A percentile compares a stretch with the other conserved stretches of the same genome.
These are phyloP conservation scores for Aspergillus clavatus DNA, from an alignment of 2,329 filamentous ascomycete genomes.

Conservation along the genomic window DNA sequence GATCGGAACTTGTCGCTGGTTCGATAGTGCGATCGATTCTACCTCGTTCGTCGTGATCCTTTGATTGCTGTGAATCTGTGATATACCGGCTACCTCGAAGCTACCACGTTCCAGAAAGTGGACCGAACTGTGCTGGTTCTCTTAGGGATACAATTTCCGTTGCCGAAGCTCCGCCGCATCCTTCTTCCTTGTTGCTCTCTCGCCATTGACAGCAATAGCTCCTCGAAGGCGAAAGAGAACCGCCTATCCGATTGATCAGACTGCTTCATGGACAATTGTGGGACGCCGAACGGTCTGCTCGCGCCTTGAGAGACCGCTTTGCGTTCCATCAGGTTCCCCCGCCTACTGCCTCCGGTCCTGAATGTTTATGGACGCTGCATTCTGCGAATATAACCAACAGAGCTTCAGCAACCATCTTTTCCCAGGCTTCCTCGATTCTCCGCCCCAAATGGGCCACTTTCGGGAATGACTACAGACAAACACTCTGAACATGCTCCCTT, in stretches of 20 bases:
- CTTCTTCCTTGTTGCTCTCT: not conserved
- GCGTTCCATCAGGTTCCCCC: slow-evolving; percentile 50
- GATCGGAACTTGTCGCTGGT: not conserved
- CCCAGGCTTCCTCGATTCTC: slow-evolving; percentile 9
- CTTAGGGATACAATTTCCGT: not conserved
- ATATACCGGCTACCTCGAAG: not conserved
- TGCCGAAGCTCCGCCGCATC: not conserved
- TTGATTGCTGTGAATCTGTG: not conserved
- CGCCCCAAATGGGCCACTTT: slow-evolving; percentile 28
- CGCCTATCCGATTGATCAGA: slow-evolving; percentile 14
- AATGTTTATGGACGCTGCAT: slow-evolving; percentile 4
- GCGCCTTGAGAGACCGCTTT: slow-evolving; percentile 46
- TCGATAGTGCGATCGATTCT: not conserved
- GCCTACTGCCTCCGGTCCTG: slow-evolving; percentile 24
- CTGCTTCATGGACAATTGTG: slow-evolving; percentile 43
- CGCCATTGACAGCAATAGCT: too few species aligned
- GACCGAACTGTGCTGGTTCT: not conserved
- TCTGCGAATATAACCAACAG: slow-evolving; percentile 8
- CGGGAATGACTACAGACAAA: slow-evolving; percentile 37
- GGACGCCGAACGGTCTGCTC: slow-evolving; percentile 49
- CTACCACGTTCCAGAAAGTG: not conserved
- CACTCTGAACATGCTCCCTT: slow-evolving; percentile 39
- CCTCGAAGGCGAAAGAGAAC: not conserved
- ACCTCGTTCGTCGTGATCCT: not conserved
- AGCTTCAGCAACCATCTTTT: slow-evolving; percentile 11